Base-by-base conservation (phyloP, 176 grass and related monocot species). In the Canna indica region DNA sequence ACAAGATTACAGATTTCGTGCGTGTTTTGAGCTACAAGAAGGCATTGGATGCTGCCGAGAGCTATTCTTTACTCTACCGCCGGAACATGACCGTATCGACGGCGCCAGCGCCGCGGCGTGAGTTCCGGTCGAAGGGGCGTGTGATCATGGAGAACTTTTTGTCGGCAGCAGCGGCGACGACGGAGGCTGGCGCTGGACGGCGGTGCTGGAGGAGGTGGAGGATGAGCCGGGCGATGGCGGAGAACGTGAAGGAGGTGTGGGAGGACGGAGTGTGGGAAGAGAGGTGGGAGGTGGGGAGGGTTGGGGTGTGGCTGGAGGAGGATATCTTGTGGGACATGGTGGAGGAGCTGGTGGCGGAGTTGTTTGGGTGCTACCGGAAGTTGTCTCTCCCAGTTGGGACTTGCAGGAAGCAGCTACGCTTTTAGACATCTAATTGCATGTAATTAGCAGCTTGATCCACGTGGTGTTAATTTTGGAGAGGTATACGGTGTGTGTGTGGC, bases 391-490 rank as follows among this genome's bases (percentile, higher is more conserved):
- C n/a, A 12, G 4, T 58, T 7, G 36, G 30, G 57, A 62, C 79
- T 62, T 96, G 88, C 73, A 84, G 85, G 64, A 96, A 87, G 81
- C 68, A 79, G 36, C 18, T 96, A 58, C 65, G 67, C 68, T 91
- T 96, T 73, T 91, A 84, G 41, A 18, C 18, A 16, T 47, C 31
- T 42, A 32, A 32, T 62, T 33, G 59, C 3, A 16, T 62, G n/a
- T 7, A 24, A 7, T 7, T 57, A 22, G 7, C 5, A 22, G 20
- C 25, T 56, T 20, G 18, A 56, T 24, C 52, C 52, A 24, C 7
- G 18, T 24, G 18, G 7, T 56, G 18, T 24, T 24, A 20, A n/a
- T 16, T 3, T n/a, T 1, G 7, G 7, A 56, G 0, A 56, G n/a
- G n/a, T n/a, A 24, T 7, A 56, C 18, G 1, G n/a, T 25, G 20